phyloP scores from a whole-genome alignment of 495 filamentous ascomycete genomes.

The Chaetomium cochliodes region DNA sequence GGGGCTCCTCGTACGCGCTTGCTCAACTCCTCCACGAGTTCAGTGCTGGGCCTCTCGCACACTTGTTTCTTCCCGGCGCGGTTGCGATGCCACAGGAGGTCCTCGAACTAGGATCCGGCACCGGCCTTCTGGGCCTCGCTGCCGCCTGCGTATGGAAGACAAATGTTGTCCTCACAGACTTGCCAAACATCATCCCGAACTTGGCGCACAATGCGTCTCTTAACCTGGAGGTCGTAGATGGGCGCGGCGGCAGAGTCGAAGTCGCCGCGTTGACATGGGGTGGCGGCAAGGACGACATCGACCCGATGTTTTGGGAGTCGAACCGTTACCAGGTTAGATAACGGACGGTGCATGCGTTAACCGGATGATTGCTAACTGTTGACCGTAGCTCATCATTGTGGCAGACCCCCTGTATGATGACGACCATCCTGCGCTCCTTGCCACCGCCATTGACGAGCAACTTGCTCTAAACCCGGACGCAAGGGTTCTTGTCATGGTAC shows the following conservation, averaged over 20 bases:
- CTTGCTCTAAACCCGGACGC: conserved; percentile 37
- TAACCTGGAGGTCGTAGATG: conserved; percentile 38
- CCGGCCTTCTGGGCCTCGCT: conserved; percentile 60
- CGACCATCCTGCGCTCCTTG: conserved; percentile 45
- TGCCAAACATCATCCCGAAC: conserved; percentile 48
- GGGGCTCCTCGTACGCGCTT: conserved; percentile 84
- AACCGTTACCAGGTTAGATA: conserved; percentile 42
- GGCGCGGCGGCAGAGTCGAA: conserved; percentile 38
- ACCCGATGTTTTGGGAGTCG: conserved; percentile 35
- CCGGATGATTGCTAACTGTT: not conserved
- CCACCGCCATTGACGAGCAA: conserved; percentile 43
- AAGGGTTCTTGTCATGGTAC: conserved; percentile 47
- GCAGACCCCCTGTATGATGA: conserved; percentile 52
- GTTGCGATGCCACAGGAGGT: conserved; percentile 29
- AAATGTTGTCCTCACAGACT: conserved; percentile 47
- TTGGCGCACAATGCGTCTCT: conserved; percentile 40
- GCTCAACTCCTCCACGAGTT: conserved; percentile 65
- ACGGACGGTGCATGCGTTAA: not conserved
- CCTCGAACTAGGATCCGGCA: conserved; percentile 65
- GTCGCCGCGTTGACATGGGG: conserved; percentile 47
- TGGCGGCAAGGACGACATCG: conserved; percentile 30
- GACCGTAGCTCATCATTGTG: conserved; percentile 42
- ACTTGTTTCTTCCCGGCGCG: conserved; percentile 34
- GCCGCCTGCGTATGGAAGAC: conserved; percentile 45
- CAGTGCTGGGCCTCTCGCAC: conserved; percentile 36